Base-by-base conservation (phyloP, 192 early-diverging fungal species). In the Linnemannia schmuckeri region DNA sequence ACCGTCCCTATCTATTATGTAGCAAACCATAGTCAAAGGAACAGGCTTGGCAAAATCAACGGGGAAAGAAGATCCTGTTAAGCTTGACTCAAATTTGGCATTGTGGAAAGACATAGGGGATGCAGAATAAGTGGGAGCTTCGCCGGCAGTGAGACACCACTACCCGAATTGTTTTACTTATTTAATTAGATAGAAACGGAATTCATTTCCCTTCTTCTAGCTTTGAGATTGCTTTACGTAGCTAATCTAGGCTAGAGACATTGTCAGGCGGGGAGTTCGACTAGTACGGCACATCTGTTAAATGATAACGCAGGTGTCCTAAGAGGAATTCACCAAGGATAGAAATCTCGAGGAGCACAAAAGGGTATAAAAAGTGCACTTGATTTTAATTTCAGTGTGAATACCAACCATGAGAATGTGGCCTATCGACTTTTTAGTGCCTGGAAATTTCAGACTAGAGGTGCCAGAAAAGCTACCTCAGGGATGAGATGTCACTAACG, bases 1-100 rank as follows among this genome's bases (percentile, higher is more conserved):
- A 90, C 88, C 93, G 90, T 93, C 90, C 91, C 90, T 92, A 91
- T 92, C 90, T 92, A 92, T 92, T 91, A 92, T 93, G 91, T 92
- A 92, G 93, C 93, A 93, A 93, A 93, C 92, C 91, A 92, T 66
- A 77, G 91, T 90, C 93, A 91, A 93, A 88, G 89, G 92, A 92
- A 72, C 68, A 42, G 66, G 76, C 76, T 77, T 77, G 76, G 76
- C 76, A 77, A 77, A 77, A 77, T 93, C 93, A 93, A 91, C 92
- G 90, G 90, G 93, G 93, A 93, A 93, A 93, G 93, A 93, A 93
- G 93, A 93, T 90, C 91, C 92, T 93, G 91, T 93, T 93, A 91
- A 93, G 93, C 91, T 93, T 92, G 91, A 92, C 92, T 76, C 75
- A 63, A 76, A 55, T 76, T 76, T 76, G 75, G 63, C 57, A 91